Conservation (phyloP, 805 yeast genomes). For the Clavispora santaluciae region DNA sequence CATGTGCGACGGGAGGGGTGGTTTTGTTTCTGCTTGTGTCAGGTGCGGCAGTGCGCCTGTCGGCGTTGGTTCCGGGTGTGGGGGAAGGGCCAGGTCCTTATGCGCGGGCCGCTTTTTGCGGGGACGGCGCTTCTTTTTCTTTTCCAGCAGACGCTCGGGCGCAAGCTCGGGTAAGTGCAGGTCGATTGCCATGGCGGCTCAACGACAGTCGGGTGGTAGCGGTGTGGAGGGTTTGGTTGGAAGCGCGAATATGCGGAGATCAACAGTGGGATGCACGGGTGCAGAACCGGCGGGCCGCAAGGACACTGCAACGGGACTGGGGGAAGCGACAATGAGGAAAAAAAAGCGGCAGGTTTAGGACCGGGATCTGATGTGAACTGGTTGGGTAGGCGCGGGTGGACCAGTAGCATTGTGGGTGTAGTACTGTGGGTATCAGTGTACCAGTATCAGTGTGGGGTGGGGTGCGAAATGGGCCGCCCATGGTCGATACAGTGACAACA, state of each 20-base stretch:
- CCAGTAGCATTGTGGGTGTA: no score
- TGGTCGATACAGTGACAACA: no score
- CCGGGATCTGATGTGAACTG: no score
- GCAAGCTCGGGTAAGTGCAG: not conserved
- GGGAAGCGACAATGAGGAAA: not conserved
- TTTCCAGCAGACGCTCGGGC: not conserved
- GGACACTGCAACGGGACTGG: not conserved
- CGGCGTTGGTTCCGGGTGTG: no score
- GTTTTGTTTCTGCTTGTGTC: no score
- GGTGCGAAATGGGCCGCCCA: no score
- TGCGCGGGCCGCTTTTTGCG: not conserved
- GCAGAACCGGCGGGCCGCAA: not conserved
- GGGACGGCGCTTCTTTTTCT: not conserved
- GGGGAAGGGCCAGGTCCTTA: not conserved
- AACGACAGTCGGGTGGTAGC: not conserved
- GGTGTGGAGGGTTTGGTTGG: not conserved
- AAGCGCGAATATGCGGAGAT: conserved; percentile 1
- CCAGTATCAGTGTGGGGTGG: no score
- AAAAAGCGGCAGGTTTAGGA: no score
- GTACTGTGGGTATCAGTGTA: no score
- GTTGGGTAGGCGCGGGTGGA: no score
- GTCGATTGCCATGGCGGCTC: conserved; percentile 1
- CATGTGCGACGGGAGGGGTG: no score
- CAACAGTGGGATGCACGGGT: conserved; percentile 2
- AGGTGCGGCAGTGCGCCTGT: no score